Conservation (phyloP, 1,284 basidiomycete genomes). For the Fomitopsis schrenkii region DNA sequence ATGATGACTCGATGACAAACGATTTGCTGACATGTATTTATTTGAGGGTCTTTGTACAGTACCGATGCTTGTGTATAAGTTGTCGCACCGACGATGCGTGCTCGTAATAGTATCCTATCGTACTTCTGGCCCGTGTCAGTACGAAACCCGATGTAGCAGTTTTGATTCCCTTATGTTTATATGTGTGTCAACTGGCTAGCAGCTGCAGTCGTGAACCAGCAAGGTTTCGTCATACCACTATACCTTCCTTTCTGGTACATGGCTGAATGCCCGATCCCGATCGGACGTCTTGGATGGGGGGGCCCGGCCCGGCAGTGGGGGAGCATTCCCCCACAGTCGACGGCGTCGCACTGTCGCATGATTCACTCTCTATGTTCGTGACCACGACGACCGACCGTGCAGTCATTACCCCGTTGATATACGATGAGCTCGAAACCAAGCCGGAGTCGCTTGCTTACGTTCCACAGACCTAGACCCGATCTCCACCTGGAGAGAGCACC, state of each 20-base stretch:
- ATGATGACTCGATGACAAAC: conserved; percentile 38
- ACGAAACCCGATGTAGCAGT: background rate
- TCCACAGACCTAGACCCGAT: conserved; percentile 39
- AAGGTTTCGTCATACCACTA: background rate
- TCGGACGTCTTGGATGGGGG: background rate
- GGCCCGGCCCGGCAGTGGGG: background rate
- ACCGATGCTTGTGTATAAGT: no score
- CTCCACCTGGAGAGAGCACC: conserved; percentile 33
- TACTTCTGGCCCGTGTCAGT: background rate
- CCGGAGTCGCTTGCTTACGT: conserved; percentile 29
- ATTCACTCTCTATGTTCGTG: background rate
- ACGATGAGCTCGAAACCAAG: background rate
- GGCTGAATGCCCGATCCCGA: background rate
- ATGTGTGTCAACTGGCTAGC: background rate
- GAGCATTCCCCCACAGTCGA: background rate
- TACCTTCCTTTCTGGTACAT: background rate
- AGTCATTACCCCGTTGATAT: background rate
- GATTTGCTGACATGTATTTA: background rate
- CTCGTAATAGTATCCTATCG: background rate
- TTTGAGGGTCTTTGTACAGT: background rate
- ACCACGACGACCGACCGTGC: background rate
- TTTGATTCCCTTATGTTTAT: background rate
- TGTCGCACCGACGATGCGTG: background rate
- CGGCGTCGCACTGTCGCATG: background rate
- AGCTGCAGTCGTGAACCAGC: background rate